These are phyloP conservation scores for Pichia exigua DNA, from an alignment of 805 yeast species.

Conservation along the genomic window DNA sequence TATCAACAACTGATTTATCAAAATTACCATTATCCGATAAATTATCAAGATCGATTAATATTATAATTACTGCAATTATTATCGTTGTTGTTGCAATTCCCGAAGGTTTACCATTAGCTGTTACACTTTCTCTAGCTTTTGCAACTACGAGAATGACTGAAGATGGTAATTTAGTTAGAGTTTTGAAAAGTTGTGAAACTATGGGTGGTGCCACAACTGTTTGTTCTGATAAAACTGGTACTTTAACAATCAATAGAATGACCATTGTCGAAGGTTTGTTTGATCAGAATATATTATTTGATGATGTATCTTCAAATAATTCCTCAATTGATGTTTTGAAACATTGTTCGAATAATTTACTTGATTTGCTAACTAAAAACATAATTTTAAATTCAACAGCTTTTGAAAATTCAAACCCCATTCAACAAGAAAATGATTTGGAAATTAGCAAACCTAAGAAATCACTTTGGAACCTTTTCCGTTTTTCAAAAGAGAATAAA, in stretches of 20 bases:
- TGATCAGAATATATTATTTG: constrained; percentile 46
- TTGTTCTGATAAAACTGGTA: constrained; percentile 97
- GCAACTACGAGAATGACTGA: constrained; percentile 98
- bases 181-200: constrained; percentile 88
- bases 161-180: constrained; percentile 94
- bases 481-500: background rate
- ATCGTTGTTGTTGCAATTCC: constrained; percentile 98
- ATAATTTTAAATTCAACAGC: constrained; percentile 82
- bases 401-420: constrained; percentile 48
- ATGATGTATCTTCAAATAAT: constrained; percentile 31
- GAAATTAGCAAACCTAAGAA: background rate
- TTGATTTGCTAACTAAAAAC: constrained; percentile 39
- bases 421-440: constrained; percentile 16
- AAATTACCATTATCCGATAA: constrained; percentile 56
- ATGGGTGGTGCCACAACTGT: constrained; percentile 98
- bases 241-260: constrained; percentile 92
- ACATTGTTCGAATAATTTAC: constrained; percentile 13
- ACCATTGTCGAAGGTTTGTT: constrained; percentile 72
- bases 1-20: constrained; percentile 38
- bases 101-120: constrained; percentile 96
- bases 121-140: constrained; percentile 91
- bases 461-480: constrained; percentile 1
- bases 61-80: constrained; percentile 85
- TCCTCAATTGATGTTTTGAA: background rate
- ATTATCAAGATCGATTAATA: constrained; percentile 77